phyloP scores from a whole-genome alignment of 306 rosid species.

The Quercus dentata region DNA sequence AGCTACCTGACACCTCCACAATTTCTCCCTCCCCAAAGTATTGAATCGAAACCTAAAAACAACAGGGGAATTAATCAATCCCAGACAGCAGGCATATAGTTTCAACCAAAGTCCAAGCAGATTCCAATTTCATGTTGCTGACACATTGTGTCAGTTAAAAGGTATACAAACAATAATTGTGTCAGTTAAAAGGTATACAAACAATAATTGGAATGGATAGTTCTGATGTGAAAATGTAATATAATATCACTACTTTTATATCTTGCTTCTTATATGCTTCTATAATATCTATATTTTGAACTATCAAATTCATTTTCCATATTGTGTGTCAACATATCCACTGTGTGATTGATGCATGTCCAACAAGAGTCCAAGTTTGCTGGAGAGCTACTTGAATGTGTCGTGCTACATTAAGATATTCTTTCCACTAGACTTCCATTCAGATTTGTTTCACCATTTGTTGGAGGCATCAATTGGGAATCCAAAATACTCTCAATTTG shows the following conservation, averaged over 20 bases:
- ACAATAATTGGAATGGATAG: neutral
- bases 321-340: conserved; percentile 12
- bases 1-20: conserved; percentile 94
- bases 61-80: conserved; percentile 13
- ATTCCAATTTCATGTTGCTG: neutral
- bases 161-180: neutral
- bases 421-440: conserved; percentile 3
- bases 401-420: conserved; percentile 2
- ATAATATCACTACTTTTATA: neutral
- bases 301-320: neutral
- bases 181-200: neutral
- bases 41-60: conserved; percentile 65
- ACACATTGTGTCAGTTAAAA: neutral
- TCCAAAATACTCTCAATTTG: neutral
- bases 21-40: conserved; percentile 64
- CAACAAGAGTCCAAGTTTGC: neutral
- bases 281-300: neutral
- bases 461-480: conserved; percentile 1
- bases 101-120: neutral
- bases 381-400: neutral
- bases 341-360: neutral
- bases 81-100: conserved; percentile 24
- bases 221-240: neutral
- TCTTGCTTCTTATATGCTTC: neutral
- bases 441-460: neutral